Evolutionary conservation across 768 basidiomycete species (phyloP), one percentile per base, ranked within the genome.

Genomic region (Pleurotus salmoneostramineus): DNA sequence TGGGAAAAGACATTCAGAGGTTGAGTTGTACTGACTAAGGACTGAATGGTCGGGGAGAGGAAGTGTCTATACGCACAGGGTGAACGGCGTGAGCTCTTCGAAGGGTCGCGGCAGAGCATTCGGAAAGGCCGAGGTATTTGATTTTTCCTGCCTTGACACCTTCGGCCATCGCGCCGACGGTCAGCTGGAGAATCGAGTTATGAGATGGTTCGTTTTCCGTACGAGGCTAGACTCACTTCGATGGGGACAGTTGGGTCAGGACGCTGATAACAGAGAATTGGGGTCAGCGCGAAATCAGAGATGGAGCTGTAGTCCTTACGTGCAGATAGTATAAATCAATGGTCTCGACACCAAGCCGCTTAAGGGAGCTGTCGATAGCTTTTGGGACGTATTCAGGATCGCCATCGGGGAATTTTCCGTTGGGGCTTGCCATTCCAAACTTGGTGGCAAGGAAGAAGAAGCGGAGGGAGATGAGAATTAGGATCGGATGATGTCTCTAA

Each of bases 361-460:
- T 63, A 42, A 85, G 66, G 0, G 80, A 80, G 56, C 52, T 69
- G 7, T 77, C 68, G 36, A 76, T 50, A 0, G 72, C 67, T 47
- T 72, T 61, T 3, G 66, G 69, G 7, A 76, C 73, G 56, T 80
- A 77, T 54, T 77, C 69, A 0, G 76, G 72, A 54, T 57, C 76
- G 48, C 58, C 72, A 57, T 68, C 61, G 34, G 62, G 49, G 34
- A 47, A 21, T 17, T 59, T 67, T 12, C 52, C 62, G n/a, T 47
- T 54, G 34, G 15, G 58, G 54, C 10, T 44, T 40, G 1, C 57
- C 58, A 69, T 59, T 1, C 72, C 67, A 21, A 66, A 70, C 59
- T 88, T 88, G n/a, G 84, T 85, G 3, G 84, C 83, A n/a, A 88
- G 73, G 69, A 87, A 88, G 31, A 50, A 27, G 37, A 7, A 3